A percentile compares a stretch with the other conserved stretches of the same genome.
phyloP scores from a whole-genome alignment of 805 yeast species.

The Vanderwaltozyma tropicalis region DNA sequence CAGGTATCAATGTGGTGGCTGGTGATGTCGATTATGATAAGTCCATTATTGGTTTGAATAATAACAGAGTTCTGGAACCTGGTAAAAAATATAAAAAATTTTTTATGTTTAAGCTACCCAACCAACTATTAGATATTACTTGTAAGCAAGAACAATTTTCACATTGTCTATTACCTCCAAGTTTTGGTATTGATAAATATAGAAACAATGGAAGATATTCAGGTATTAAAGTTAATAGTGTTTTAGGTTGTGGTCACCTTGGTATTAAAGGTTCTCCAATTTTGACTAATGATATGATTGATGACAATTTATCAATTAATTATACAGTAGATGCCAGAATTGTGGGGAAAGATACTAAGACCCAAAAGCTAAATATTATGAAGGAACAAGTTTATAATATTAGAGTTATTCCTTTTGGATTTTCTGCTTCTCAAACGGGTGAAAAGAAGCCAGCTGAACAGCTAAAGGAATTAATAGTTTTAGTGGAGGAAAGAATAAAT shows the following conservation, averaged over 20 bases:
- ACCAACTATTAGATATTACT: conserved; percentile 40
- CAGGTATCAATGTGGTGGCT: conserved; percentile 40
- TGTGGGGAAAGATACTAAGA: conserved; percentile 35
- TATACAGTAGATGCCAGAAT: conserved; percentile 49
- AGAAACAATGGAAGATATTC: conserved; percentile 26
- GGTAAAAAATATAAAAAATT: conserved; percentile 43
- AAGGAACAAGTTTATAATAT: conserved; percentile 29
- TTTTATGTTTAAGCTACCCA: conserved; percentile 49
- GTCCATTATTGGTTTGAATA: conserved; percentile 38
- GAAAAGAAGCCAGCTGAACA: conserved; percentile 18
- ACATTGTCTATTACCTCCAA: conserved; percentile 34
- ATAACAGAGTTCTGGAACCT: conserved; percentile 40
- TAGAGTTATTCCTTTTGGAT: conserved; percentile 34
- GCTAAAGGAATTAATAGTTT: conserved; percentile 13
- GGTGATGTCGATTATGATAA: conserved; percentile 40
- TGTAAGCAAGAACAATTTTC: conserved; percentile 37
- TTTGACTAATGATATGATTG: conserved; percentile 39
- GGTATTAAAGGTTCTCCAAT: conserved; percentile 45
- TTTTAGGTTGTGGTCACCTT: conserved; percentile 41
- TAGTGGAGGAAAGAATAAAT: conserved; percentile 20
- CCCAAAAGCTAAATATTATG: conserved; percentile 25
- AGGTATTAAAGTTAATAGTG: conserved; percentile 24
- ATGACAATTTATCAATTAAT: conserved; percentile 37
- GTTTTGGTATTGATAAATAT: conserved; percentile 30
- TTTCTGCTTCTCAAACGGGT: conserved; percentile 12